Evolutionary conservation across 106 monocot species (phyloP), one percentile per base, ranked within the genome.

Genomic region (Posidonia australis): DNA sequence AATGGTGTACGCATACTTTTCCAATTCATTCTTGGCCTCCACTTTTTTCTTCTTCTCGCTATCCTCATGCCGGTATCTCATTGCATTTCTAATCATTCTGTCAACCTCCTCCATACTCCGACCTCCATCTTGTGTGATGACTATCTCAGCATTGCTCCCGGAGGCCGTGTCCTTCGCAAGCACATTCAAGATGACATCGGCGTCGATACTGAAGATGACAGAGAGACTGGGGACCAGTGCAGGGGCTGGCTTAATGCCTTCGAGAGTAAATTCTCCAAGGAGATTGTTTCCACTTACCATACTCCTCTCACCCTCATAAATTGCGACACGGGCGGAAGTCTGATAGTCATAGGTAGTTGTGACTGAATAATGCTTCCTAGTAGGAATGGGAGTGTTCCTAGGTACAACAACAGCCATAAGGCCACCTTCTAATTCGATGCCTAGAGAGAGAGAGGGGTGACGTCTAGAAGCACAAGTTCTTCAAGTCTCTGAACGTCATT

Each of bases 1-100:
- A 77, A 90, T 76, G 71, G 76, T 82, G 73, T 80, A 80, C 1
- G 85, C 64, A 20, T 82, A 89, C 45, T 81, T 81, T 76, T 88
- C 88, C 14, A 88, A 48, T 3, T 76, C 43, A 48, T 84, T 88
- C 79, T 84, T 88, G 13, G 81, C 61, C 62, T 76, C 78, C 3
- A 69, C 75, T 67, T 56, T 83, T 59, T 58, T 78, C 78, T 71
- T 83, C 54, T 54, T 65, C 58, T 71, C 67, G 63, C 75, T 77
- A 27, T 83, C 82, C 55, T 83, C 82, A 0, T 66, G 63, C 54
- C 65, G 69, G 72, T 78, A 75, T 69, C 51, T 67, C 64, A 72
- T 72, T 0, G 71, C 63, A 30, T 63, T 52, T 49, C 20, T 27
- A 20, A 63, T 53, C 63, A 71, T 71, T 28, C 10, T 25, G 12